Base-by-base conservation (phyloP, 768 basidiomycete species). In the Brasilioporus rufonigricans region DNA sequence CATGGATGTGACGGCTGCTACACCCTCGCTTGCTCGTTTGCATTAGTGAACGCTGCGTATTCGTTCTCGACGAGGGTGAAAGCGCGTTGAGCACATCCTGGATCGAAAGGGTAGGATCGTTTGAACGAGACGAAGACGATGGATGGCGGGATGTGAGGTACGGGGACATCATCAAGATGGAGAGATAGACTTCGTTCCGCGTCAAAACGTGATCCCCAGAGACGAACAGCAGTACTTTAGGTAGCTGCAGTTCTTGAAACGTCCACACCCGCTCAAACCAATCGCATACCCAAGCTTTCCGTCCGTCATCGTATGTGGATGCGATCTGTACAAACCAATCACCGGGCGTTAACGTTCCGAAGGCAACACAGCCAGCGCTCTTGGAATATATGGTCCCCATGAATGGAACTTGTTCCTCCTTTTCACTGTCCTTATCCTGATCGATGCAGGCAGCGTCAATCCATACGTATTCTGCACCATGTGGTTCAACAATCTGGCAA, bases 191-290 rank as follows among this genome's bases (percentile, higher is more conserved):
- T 39, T 57, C 46, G n/a, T 58, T 21, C 11, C 46, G 29, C 13
- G 58, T 44, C 10, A 58, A n/a, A 19, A 48, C 2, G 16, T 36
- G 55, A 29, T 51, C 57, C 29, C 57, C 55, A 11, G 55, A 58
- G 18, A 59, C 41, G 38, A 59, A 58, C 8, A 59, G n/a, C 6
- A 58, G 11, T 27, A 23, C 29, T 24, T 39, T 36, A 3, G 56
- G 55, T 9, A 59, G 26, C 41, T 52, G 58, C 19, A 59, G 56
- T 24, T 59, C 56, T 43, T 59, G 56, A 31, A 58, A 58, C 5
- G 58, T 59, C 56, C 58, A 59, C 7, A 59, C 58, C 19, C 55
- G 45, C 47, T 59, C 58, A 21, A 58, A 58, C 58, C 58, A 59
- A 24, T 48, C 29, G 19, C 53, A 58, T 18, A 59, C 58, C 50